Evolutionary conservation across 1,284 basidiomycete genomes (phyloP).

Genomic region (Rhodotorula glutinis): DNA sequence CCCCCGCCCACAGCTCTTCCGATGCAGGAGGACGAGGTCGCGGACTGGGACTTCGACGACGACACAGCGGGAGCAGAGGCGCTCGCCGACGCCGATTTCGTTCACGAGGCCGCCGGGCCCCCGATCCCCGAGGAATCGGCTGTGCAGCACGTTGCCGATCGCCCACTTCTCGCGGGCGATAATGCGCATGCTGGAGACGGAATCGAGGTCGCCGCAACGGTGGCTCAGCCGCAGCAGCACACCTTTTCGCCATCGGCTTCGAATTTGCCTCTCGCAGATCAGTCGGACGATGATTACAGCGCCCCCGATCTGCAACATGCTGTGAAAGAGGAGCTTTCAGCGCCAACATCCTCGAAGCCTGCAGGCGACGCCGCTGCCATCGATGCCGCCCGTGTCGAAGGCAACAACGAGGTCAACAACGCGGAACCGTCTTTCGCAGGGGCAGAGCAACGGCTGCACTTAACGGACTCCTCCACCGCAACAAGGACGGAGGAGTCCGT

Average conservation of each 20-base stretch:
- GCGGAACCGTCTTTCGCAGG: too few species aligned
- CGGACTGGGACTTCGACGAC: constrained; percentile 5
- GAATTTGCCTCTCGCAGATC: not conserved
- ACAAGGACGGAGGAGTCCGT: too few species aligned
- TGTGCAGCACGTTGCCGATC: not conserved
- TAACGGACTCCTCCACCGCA: too few species aligned
- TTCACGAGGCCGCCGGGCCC: too few species aligned
- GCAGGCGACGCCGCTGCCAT: too few species aligned
- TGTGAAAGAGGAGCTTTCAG: not conserved
- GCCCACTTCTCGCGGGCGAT: not conserved
- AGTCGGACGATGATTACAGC: not conserved
- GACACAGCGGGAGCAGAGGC: not conserved
- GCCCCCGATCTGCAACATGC: not conserved
- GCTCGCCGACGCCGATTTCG: not conserved
- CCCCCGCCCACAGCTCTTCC: not conserved
- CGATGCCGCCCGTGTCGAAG: too few species aligned
- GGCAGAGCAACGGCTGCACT: too few species aligned
- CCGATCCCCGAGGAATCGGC: not conserved
- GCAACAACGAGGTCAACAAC: too few species aligned
- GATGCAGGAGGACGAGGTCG: not conserved
- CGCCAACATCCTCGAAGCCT: too few species aligned
- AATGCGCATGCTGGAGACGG: too few species aligned
- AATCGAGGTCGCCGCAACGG: not conserved
- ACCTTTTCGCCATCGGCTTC: constrained; percentile 2
- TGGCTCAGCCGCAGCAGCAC: not conserved